Percentiles rank a stretch among this genome's conserved stretches.
These are phyloP conservation scores for Gloeostereum incarnatum DNA, from an alignment of 768 basidiomycete species.

Conservation along the genomic window DNA sequence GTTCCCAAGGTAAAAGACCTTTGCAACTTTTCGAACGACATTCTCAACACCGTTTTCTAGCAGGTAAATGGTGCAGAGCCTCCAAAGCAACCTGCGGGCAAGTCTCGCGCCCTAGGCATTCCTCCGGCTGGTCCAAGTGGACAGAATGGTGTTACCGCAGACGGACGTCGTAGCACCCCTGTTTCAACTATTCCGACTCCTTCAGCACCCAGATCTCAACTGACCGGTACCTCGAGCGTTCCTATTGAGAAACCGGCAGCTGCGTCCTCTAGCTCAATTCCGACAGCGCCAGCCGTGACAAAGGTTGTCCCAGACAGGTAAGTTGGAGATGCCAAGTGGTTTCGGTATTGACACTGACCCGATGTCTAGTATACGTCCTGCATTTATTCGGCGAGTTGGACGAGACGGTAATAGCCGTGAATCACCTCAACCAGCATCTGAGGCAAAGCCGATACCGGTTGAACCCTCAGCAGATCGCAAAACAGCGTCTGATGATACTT, in stretches of 20 bases:
- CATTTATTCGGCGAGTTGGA: too few species aligned
- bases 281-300: too few species aligned
- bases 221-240: slow-evolving; percentile 18
- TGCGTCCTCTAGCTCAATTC: too few species aligned
- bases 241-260: too few species aligned
- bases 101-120: slow-evolving; percentile 22
- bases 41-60: background rate
- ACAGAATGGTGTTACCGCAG: slow-evolving; percentile 18
- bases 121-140: slow-evolving; percentile 31
- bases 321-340: too few species aligned
- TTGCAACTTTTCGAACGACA: too few species aligned
- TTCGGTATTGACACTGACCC: too few species aligned
- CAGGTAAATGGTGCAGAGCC: slow-evolving; percentile 22
- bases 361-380: too few species aligned
- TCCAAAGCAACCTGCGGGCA: slow-evolving; percentile 22
- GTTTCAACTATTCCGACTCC: slow-evolving; percentile 32
- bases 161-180: slow-evolving; percentile 24
- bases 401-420: slow-evolving; percentile 27
- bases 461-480: too few species aligned
- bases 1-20: slow-evolving; percentile 4
- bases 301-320: too few species aligned
- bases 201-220: slow-evolving; percentile 51
- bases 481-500: too few species aligned
- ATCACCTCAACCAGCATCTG: slow-evolving; percentile 19
- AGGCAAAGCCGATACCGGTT: too few species aligned